phyloP scores from a whole-genome alignment of 306 rosid genomes.

The Quercus dentata region DNA sequence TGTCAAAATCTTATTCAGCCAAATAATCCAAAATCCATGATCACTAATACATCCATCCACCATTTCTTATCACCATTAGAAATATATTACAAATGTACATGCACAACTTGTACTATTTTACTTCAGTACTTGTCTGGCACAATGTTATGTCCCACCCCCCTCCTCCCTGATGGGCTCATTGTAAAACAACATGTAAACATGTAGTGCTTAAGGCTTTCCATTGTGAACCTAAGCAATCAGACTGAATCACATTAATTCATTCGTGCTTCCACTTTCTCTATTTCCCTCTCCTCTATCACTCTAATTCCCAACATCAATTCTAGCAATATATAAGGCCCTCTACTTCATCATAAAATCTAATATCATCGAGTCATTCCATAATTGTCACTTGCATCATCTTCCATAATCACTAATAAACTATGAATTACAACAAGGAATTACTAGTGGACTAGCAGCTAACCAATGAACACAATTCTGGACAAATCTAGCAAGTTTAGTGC shows the following conservation, averaged over 20 bases:
- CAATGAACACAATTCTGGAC: neutral
- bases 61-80: neutral
- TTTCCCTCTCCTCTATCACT: no score
- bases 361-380: neutral
- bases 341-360: neutral
- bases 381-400: neutral
- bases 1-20: neutral
- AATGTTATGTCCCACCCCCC: no score
- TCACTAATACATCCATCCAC: neutral
- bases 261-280: no score
- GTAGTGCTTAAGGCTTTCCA: no score
- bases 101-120: no score
- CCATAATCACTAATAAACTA: neutral
- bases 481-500: neutral
- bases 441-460: neutral
- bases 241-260: no score
- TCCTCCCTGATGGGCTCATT: no score
- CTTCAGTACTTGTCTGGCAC: no score
- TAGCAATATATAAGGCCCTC: neutral
- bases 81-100: neutral
- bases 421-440: neutral
- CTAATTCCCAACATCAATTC: no score
- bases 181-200: no score
- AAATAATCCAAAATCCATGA: constrained; percentile 5
- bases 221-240: no score